Conservation (phyloP, 257 asterid species). For the Phtheirospermum japonicum region DNA sequence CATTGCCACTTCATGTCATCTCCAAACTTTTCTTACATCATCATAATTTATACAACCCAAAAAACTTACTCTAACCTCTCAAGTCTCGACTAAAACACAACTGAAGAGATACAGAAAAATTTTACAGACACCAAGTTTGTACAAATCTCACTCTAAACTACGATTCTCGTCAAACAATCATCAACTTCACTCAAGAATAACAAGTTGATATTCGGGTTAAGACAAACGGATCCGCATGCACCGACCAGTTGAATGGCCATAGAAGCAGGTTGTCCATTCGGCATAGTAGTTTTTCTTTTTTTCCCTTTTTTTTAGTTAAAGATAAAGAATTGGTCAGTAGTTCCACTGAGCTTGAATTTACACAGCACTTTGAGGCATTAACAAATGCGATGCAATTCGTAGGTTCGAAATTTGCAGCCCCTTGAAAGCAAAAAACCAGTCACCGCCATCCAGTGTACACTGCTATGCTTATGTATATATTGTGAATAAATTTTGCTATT, state of each 20-base stretch:
- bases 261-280: slow-evolving; percentile 30
- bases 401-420: slow-evolving; percentile 27
- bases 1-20: slow-evolving; percentile 19
- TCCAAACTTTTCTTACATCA: slow-evolving; percentile 24
- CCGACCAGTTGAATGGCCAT: slow-evolving; percentile 31
- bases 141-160: slow-evolving; percentile 40
- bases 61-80: slow-evolving; percentile 24
- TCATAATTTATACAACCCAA: slow-evolving; percentile 21
- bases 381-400: slow-evolving; percentile 16
- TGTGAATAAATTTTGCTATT: slow-evolving; percentile 27
- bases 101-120: slow-evolving; percentile 17
- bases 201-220: slow-evolving; percentile 33
- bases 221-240: slow-evolving; percentile 32
- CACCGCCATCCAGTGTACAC: slow-evolving; percentile 20
- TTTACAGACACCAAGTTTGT: slow-evolving; percentile 26
- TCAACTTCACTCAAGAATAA: slow-evolving; percentile 40
- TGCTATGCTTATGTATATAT: slow-evolving; percentile 24
- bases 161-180: slow-evolving; percentile 29
- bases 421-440: slow-evolving; percentile 14
- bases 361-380: slow-evolving; percentile 8
- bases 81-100: slow-evolving; percentile 4
- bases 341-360: slow-evolving; percentile 35
- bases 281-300: slow-evolving; percentile 1
- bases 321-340: slow-evolving; percentile 37
- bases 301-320: slow-evolving; percentile 28